These are phyloP conservation scores for Lophium mytilinum DNA, from an alignment of 495 filamentous ascomycete genomes.

Conservation along the genomic window DNA sequence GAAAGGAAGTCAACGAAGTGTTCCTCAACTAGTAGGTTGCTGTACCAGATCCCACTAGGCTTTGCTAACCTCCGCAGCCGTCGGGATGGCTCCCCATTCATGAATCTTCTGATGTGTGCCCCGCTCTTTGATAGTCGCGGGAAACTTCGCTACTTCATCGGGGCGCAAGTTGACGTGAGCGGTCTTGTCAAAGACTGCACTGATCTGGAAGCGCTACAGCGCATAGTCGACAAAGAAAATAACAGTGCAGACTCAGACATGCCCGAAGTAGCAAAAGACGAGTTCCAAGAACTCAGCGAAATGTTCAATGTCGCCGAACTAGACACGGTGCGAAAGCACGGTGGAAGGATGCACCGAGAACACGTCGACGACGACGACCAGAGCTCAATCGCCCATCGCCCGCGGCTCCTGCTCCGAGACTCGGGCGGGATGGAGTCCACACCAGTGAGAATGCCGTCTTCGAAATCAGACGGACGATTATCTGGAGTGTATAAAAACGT, in stretches of 20 bases:
- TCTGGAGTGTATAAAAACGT: slow-evolving; percentile 40
- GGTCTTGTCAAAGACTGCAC: slow-evolving; percentile 54
- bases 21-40: slow-evolving; percentile 56
- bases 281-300: slow-evolving; percentile 51
- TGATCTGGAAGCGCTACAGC: slow-evolving; percentile 47
- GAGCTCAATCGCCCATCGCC: slow-evolving; percentile 32
- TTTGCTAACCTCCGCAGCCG: slow-evolving; percentile 34
- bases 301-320: slow-evolving; percentile 56
- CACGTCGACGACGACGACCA: slow-evolving; percentile 38
- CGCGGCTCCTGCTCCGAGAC: slow-evolving; percentile 33
- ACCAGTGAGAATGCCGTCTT: not conserved
- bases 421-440: slow-evolving; percentile 20
- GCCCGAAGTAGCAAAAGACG: slow-evolving; percentile 33
- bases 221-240: slow-evolving; percentile 34
- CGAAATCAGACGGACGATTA: slow-evolving; percentile 26
- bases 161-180: slow-evolving; percentile 58
- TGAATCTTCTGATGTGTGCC: slow-evolving; percentile 59
- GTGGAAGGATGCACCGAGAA: slow-evolving; percentile 49
- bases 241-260: slow-evolving; percentile 18
- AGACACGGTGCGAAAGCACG: slow-evolving; percentile 46
- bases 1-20: slow-evolving; percentile 55
- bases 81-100: slow-evolving; percentile 58
- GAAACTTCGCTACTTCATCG: slow-evolving; percentile 53
- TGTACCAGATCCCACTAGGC: not conserved
- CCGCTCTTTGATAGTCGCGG: slow-evolving; percentile 56